Conservation (phyloP, 306 rosid species). For the Phaseolus lunatus region DNA sequence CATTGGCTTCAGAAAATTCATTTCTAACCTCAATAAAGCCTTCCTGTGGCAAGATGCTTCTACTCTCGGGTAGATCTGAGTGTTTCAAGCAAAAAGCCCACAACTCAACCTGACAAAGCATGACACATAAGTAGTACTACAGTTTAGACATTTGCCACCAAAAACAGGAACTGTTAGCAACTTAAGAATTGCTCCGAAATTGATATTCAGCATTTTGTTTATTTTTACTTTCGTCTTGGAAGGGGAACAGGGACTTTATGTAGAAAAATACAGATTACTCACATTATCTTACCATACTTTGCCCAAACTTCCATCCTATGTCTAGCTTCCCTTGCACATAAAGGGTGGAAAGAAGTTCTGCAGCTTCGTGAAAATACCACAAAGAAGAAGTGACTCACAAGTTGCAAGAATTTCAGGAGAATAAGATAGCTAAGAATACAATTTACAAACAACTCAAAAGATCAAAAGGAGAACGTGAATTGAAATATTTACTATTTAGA, state of each 20-base stretch:
- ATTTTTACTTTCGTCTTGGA: background rate
- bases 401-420: slow-evolving; percentile 20
- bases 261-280: slow-evolving; percentile 49
- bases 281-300: slow-evolving; percentile 77
- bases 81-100: slow-evolving; percentile 96
- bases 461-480: slow-evolving; percentile 29
- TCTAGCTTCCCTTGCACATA: slow-evolving; percentile 93
- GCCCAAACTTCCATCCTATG: slow-evolving; percentile 97
- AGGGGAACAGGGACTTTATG: background rate
- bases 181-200: slow-evolving; percentile 11
- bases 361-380: slow-evolving; percentile 71
- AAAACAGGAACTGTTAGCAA: background rate
- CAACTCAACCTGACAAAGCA: slow-evolving; percentile 75
- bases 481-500: slow-evolving; percentile 13
- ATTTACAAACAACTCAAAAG: slow-evolving; percentile 7
- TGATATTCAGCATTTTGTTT: slow-evolving; percentile 21
- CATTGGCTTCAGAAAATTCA: slow-evolving; percentile 57
- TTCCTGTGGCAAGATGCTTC: slow-evolving; percentile 49
- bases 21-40: slow-evolving; percentile 54
- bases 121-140: slow-evolving; percentile 38
- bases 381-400: slow-evolving; percentile 37
- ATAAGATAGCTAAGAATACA: slow-evolving; percentile 23
- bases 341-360: slow-evolving; percentile 88
- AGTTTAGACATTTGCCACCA: slow-evolving; percentile 4
- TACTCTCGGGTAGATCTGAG: slow-evolving; percentile 61